A percentile compares a stretch with the other conserved stretches of the same genome.
Conservation (phyloP, 2,329 filamentous ascomycete species). For the Colletotrichum trifolii region DNA sequence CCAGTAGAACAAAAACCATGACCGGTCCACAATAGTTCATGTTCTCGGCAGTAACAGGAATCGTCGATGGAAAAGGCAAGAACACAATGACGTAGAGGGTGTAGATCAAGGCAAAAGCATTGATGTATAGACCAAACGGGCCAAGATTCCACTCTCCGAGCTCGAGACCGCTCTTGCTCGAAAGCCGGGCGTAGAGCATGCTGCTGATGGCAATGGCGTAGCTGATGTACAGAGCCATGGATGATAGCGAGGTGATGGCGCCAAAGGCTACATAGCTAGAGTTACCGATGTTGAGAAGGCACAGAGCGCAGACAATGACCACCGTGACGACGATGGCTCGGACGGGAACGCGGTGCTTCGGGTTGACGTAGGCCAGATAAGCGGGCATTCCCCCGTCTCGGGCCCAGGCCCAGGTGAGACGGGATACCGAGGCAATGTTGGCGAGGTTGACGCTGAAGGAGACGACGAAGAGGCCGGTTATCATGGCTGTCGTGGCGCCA, state of each 20-base stretch:
- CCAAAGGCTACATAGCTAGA: slow-evolving; percentile 8
- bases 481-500: slow-evolving; percentile 13
- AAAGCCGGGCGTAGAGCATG: slow-evolving; percentile 7
- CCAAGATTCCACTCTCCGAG: slow-evolving; percentile 13
- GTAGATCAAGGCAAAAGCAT: slow-evolving; percentile 5
- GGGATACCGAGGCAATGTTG: slow-evolving; percentile 14
- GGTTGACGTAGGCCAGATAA: slow-evolving; percentile 15
- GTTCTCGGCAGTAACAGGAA: slow-evolving; percentile 9
- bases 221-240: slow-evolving; percentile 13
- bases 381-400: slow-evolving; percentile 15
- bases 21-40: slow-evolving; percentile 21
- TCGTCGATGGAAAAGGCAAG: neutral
- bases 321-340: slow-evolving; percentile 8
- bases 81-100: slow-evolving; percentile 6
- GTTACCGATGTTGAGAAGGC: slow-evolving; percentile 8
- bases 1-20: slow-evolving; percentile 2
- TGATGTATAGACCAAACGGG: slow-evolving; percentile 9
- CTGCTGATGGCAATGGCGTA: slow-evolving; percentile 21
- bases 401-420: slow-evolving; percentile 17
- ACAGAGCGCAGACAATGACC: slow-evolving; percentile 12
- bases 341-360: slow-evolving; percentile 4
- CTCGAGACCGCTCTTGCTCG: neutral
- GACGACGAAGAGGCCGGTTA: slow-evolving; percentile 7
- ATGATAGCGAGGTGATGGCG: slow-evolving; percentile 1
- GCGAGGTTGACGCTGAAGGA: slow-evolving; percentile 19